Evolutionary conservation across 2,329 filamentous ascomycete genomes (phyloP), one percentile per base, ranked within the genome.

Genomic region (Orbilia javanica): DNA sequence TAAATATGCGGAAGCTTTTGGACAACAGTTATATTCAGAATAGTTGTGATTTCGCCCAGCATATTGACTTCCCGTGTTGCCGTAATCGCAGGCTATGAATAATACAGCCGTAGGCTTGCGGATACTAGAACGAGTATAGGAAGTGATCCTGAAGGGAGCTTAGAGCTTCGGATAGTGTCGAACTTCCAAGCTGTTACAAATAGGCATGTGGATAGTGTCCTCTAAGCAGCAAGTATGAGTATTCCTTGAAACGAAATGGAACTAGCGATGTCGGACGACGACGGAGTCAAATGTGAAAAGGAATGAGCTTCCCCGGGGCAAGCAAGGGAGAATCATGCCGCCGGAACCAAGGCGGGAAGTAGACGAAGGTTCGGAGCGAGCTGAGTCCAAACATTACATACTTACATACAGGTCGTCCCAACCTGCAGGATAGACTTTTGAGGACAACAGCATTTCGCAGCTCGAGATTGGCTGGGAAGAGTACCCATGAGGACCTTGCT

Each of bases 221-320:
- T 25, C 1, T 42, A 60, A 60, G 7, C 31, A 25, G 53, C 10
- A 60, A 25, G 31, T 60, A 60, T 39, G 42, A 25, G 31, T 60
- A 60, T 39, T 39, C 20, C 53, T 39, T 39, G 53, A 60, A 52
- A 52, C 5, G 31, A 65, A 44, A 39, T 34, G 13, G n/a, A 55
- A 34, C 64, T 67, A 73, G 69, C 64, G 71, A 68, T 75, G 64
- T 68, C 71, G 71, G 53, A 68, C 63, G 22, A 68, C 27, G 53
- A 55, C 63, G 42, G 60, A 22, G 31, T 22, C 22, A 22, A 44
- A 46, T 29, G 25, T 11, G 15, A 34, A 60, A 66, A 48, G 18
- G 69, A 44, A 75, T 25, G 46, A 36, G 44, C 15, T 68, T 68
- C 71, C 42, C 63, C 44, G 22, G n/a, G 63, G 31, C 34, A 27